Evolutionary conservation across 495 filamentous ascomycete species (phyloP).

Genomic region (Glutinoglossum americanum): DNA sequence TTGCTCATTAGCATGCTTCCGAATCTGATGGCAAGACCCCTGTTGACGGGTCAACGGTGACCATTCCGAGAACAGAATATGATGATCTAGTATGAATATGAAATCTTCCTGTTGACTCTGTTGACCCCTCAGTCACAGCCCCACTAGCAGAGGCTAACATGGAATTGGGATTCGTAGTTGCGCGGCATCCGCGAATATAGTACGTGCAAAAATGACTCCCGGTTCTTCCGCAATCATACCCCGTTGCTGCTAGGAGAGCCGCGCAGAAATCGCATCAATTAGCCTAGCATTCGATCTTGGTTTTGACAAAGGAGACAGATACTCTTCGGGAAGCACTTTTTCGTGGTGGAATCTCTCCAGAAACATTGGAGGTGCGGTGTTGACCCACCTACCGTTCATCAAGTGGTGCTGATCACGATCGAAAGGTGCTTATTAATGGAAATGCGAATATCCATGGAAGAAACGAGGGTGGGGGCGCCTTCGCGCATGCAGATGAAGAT

Average conservation of each 20-base stretch:
- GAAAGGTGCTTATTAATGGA: conserved; percentile 1
- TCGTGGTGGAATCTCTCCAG: not conserved
- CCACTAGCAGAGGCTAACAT: not conserved
- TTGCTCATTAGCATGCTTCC: not conserved
- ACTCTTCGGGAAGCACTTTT: conserved; percentile 3
- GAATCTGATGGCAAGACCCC: not conserved
- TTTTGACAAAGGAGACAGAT: not conserved
- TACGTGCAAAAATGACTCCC: not conserved
- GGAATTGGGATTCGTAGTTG: not conserved
- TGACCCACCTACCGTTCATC: not conserved
- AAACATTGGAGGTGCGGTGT: conserved; percentile 2
- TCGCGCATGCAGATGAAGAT: not conserved
- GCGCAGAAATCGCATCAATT: not conserved
- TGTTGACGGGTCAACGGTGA: not conserved
- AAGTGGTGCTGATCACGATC: not conserved
- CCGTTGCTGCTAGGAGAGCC: not conserved
- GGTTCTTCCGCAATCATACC: not conserved
- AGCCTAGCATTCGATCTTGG: not conserved
- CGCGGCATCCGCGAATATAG: not conserved
- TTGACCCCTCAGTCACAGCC: not conserved
- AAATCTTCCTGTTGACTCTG: not conserved
- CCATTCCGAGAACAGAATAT: not conserved
- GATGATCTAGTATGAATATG: not conserved
- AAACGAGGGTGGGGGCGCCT: not conserved
- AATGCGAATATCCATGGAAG: not conserved